Evolutionary conservation across 23 red algal species (phyloP).

Genomic region (Gracilaria caudata): DNA sequence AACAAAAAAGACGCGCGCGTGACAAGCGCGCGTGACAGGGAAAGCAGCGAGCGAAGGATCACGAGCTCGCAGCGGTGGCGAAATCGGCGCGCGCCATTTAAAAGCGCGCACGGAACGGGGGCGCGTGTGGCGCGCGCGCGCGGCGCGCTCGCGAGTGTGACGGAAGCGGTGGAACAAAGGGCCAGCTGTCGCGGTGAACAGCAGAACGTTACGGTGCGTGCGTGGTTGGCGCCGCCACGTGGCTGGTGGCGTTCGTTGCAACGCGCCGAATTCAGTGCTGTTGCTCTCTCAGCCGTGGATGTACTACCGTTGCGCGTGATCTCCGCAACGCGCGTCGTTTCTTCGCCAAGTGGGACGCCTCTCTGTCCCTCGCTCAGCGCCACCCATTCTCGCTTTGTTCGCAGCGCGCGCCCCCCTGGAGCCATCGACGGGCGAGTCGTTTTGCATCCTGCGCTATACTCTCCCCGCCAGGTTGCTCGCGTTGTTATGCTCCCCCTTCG

Average conservation of each 20-base stretch:
- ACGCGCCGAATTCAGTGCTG: no score
- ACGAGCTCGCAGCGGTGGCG: not conserved
- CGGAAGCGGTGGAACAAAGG: not conserved
- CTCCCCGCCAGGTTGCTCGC: no score
- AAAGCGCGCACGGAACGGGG: not conserved
- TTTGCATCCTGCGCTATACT: no score
- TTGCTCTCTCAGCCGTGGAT: no score
- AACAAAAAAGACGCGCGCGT: not conserved
- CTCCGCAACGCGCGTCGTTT: no score
- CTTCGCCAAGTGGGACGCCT: no score
- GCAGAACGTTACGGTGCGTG: not conserved
- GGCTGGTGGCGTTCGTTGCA: not conserved
- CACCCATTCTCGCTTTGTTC: no score
- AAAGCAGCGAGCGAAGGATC: conserved; percentile 15
- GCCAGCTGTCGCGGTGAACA: conserved; percentile 10
- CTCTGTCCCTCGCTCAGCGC: no score
- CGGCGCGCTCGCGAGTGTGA: not conserved
- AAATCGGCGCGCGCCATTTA: not conserved
- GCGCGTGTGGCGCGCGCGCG: not conserved
- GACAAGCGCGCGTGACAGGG: not conserved
- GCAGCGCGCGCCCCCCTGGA: no score
- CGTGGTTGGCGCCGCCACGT: not conserved
- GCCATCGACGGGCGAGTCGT: no score
- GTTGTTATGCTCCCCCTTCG: no score
- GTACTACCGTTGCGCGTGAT: no score